Evolutionary conservation across 345 rosid species (phyloP), one percentile per base, ranked within the genome.

Genomic region (Eucalyptus viminalis): DNA sequence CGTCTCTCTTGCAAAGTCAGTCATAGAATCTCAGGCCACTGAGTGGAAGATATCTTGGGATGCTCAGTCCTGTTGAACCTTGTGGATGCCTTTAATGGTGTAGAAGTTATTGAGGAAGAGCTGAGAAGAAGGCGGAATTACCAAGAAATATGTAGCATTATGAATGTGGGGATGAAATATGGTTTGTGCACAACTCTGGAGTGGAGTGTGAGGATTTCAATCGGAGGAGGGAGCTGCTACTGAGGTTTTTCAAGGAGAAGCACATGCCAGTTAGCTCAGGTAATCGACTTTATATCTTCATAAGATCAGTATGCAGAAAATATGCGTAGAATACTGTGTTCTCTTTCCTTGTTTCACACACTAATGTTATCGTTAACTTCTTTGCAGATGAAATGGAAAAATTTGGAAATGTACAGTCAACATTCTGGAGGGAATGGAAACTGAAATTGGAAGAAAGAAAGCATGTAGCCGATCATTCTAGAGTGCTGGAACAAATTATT

Each of bases 381-480:
- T 86, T 62, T 88, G 92, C 94, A 98, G 99, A 96, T 94, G 98
- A 94, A 89, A 93, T 97, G 91, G 94, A 92, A 89, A 93, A 94
- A 94, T 94, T 98, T 65, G 97, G 96, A 90, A 92, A 93, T 92
- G 97, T 94, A 83, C 98, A 97, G 24, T 95, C 99, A 86, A 95
- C 97, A 53, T 98, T 98, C 91, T 97, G 99, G 99, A 94, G 94
- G 91, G 97, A 98, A 47, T 98, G 99, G 99, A 97, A 98, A 91
- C 91, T 94, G 90, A 97, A 97, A 90, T 92, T 98, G 91, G 99
- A 97, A 94, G 99, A 94, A 80, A 96, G 96, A 91, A 97, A 94
- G 92, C 91, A 86, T 87, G 92, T 91, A 86, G 95, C 99, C 5
- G 99, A 96, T 89, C 98, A 88, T 87, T 95, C 99, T 89, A 97